Evolutionary conservation across 2,329 filamentous ascomycete species (phyloP), one percentile per base, ranked within the genome.

Genomic region (Pseudocercospora cruenta): DNA sequence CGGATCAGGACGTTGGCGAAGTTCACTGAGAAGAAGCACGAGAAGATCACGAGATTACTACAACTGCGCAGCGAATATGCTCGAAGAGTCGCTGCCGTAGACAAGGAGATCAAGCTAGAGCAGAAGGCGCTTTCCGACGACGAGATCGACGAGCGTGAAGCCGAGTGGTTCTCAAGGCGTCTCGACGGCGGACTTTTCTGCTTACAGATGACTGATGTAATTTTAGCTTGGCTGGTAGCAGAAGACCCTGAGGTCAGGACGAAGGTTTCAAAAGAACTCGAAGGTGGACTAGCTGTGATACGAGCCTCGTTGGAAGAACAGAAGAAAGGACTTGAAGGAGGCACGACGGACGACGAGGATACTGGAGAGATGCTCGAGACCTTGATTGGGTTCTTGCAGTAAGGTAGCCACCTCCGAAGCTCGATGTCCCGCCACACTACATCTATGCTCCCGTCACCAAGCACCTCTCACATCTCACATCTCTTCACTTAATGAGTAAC

Each of bases 11-110:
- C 90, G 0, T 85, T 98, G 3, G 94, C 94, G 57, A 99, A 99
- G 76, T 98, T 98, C 74, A 91, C 97, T 19, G 95, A 99, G 78
- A 96, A 93, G 76, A 89, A 97, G 70, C 97, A 96, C 77, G 92
- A 90, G 71, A 98, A 98, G 82, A 87, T 93, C 43, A 81, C 77
- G 5, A 92, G 89, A 75, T 82, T 98, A 4, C 78, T 96, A 39
- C 83, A 85, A 66, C 78, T 97, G 57, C 87, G 94, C 47, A 82
- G 87, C 57, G 90, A 91, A 12, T 96, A 93, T 76, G 85, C 86
- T 0, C 81, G 84, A 0, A 85, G 87, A 16, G 79, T 96, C 1
- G 81, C 80, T 0, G 81, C 84, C 0, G 88, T 92, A 0, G 90
- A 94, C 60, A 80, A 84, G 60, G 81, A 85, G 59, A 90, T 94